Evolutionary conservation across 352 stramenopile genomes (phyloP), one percentile per base, ranked within the genome.

Genomic region (Globisporangium rhizosaccharum): DNA sequence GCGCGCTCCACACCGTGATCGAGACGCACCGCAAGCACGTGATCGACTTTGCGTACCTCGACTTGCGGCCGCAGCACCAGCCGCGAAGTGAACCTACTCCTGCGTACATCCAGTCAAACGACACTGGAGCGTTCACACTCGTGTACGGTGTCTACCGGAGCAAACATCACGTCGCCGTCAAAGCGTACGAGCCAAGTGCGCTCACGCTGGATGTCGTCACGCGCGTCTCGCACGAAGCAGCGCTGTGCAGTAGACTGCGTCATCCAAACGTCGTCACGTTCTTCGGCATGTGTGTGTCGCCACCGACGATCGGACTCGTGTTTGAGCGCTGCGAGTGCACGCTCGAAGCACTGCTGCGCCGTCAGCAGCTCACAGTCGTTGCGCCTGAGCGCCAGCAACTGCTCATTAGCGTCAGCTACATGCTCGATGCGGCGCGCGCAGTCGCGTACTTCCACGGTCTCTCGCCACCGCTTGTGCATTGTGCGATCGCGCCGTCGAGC

Each of bases 401-500:
- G 26, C 55, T 85, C 25, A 63, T 83, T 2, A 68, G 78, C 23
- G 30, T 88, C 8, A 65, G 66, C 11, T 77, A 86, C 37, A 84
- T 88, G 75, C 68, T 86, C 30, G 79, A 88, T 30, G 72, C 76
- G 3, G 75, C 77, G 8, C 64, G 79, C 1, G 75, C 73, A 11
- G 71, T 90, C 30, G 79, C 77, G 45, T 89, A 89, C 44, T 60
- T 89, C 51, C 79, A 89, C 63, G 83, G 72, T 47, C 85, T 87
- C 56, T 79, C 72, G 15, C 77, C 76, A 36, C 70, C 72, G 10
- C 82, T 94, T 59, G 70, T 95, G 51, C 85, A 95, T 42, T 75
- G 80, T 7, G 96, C 98, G 66, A 88, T 99, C 30, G 98, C 98
- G 63, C 96, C 95, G 47, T 97, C 92, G 23, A 99, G 98, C 71